A percentile compares a stretch with the other conserved stretches of the same genome.
Evolutionary conservation across 805 yeast species (phyloP).

Genomic region (Ascoidea rubescens): DNA sequence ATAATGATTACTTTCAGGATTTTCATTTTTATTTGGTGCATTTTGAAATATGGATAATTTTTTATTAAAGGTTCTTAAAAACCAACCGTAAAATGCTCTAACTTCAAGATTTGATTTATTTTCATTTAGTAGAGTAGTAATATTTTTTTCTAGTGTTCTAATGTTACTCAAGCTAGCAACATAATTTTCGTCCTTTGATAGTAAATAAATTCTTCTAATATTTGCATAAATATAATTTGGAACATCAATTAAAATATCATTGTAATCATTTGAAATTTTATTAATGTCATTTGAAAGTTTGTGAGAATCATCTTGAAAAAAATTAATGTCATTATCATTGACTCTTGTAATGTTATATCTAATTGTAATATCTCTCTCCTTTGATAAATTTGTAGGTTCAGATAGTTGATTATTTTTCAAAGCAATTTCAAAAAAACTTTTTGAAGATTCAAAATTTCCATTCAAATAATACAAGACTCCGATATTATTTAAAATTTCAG

Average conservation of each 20-base stretch:
- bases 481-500: slow-evolving; percentile 63
- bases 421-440: slow-evolving; percentile 38
- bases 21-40: slow-evolving; percentile 30
- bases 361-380: slow-evolving; percentile 27
- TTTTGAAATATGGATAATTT: slow-evolving; percentile 25
- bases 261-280: slow-evolving; percentile 32
- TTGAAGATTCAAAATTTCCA: slow-evolving; percentile 45
- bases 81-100: slow-evolving; percentile 91
- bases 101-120: slow-evolving; percentile 55
- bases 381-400: slow-evolving; percentile 7
- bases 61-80: slow-evolving; percentile 43
- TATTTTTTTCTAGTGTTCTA: slow-evolving; percentile 30
- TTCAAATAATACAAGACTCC: slow-evolving; percentile 71
- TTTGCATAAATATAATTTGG: slow-evolving; percentile 69
- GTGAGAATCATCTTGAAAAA: slow-evolving; percentile 3
- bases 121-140: slow-evolving; percentile 37
- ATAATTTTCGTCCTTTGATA: slow-evolving; percentile 22
- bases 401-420: slow-evolving; percentile 17
- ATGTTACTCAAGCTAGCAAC: slow-evolving; percentile 30
- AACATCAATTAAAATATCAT: slow-evolving; percentile 36
- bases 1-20: slow-evolving; percentile 63
- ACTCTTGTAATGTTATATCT: slow-evolving; percentile 70
- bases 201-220: slow-evolving; percentile 50
- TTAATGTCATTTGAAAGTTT: slow-evolving; percentile 18
- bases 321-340: slow-evolving; percentile 29